phyloP scores from a whole-genome alignment of 306 rosid species.

The Sicyos baderoa region DNA sequence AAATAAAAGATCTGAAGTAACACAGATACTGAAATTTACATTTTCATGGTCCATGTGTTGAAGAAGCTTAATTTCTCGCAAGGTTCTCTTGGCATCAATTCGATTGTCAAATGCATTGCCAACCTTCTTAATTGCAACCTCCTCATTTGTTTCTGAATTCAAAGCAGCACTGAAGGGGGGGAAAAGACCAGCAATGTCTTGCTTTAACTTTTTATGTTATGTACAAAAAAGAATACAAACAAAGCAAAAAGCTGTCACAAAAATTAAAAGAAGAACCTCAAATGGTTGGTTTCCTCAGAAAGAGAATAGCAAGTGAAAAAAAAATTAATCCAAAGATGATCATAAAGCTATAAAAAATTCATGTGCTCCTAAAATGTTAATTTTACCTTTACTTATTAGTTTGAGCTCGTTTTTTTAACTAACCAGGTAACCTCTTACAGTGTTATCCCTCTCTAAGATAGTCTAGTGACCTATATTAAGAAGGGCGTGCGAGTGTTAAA shows the following conservation, averaged over 20 bases:
- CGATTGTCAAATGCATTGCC: conserved; percentile 97
- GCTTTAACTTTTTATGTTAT: conserved; percentile 22
- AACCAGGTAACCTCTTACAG: no score
- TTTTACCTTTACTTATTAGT: no score
- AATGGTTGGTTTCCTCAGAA: neutral
- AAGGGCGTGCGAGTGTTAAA: no score
- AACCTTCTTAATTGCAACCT: conserved; percentile 96
- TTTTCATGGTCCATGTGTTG: conserved; percentile 89
- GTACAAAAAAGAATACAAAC: neutral
- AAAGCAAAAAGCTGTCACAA: neutral
- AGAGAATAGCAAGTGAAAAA: neutral
- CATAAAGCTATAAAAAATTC: no score
- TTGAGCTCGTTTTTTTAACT: no score
- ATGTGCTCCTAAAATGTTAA: neutral
- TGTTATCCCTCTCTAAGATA: neutral
- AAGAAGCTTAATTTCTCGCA: conserved; percentile 92
- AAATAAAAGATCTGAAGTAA: neutral
- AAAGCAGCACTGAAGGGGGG: conserved; percentile 71
- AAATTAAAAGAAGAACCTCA: neutral
- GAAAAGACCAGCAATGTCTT: conserved; percentile 16
- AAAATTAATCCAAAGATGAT: neutral
- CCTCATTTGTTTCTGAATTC: conserved; percentile 71
- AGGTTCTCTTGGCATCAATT: conserved; percentile 86
- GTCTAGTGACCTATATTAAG: no score
- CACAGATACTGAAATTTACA: conserved; percentile 38